phyloP scores from a whole-genome alignment of 768 basidiomycete species.

The Hemileccinum impolitum region DNA sequence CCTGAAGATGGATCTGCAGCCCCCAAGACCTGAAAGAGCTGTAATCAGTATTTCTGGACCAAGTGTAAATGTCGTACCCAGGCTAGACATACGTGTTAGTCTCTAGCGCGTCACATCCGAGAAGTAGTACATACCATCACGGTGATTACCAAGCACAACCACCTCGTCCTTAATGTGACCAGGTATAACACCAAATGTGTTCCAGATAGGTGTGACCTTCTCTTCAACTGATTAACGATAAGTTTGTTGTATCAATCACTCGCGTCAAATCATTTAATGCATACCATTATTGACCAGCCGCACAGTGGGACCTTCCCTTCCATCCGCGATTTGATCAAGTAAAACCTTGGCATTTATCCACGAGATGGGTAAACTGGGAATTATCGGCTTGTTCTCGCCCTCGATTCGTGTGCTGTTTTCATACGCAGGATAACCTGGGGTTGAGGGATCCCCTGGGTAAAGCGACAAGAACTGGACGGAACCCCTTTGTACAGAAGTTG shows the following conservation, averaged over 20 bases:
- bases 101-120: background rate
- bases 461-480: constrained; percentile 69
- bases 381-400: constrained; percentile 61
- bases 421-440: constrained; percentile 87
- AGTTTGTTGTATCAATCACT: background rate
- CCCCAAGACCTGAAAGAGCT: constrained; percentile 40
- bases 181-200: constrained; percentile 80
- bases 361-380: constrained; percentile 88
- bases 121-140: constrained; percentile 61
- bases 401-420: constrained; percentile 66
- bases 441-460: constrained; percentile 79
- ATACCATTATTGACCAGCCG: constrained; percentile 56
- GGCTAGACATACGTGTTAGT: constrained; percentile 17
- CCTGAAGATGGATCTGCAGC: constrained; percentile 57
- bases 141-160: constrained; percentile 83
- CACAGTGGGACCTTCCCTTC: constrained; percentile 37
- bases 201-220: constrained; percentile 89
- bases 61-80: constrained; percentile 16
- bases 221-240: constrained; percentile 53
- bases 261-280: background rate
- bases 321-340: constrained; percentile 43
- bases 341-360: constrained; percentile 79
- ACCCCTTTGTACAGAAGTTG: constrained; percentile 81
- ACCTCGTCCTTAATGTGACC: constrained; percentile 84
- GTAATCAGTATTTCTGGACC: background rate